Evolutionary conservation across 1,284 basidiomycete genomes (phyloP).

Genomic region (Psilocybe mexicana): DNA sequence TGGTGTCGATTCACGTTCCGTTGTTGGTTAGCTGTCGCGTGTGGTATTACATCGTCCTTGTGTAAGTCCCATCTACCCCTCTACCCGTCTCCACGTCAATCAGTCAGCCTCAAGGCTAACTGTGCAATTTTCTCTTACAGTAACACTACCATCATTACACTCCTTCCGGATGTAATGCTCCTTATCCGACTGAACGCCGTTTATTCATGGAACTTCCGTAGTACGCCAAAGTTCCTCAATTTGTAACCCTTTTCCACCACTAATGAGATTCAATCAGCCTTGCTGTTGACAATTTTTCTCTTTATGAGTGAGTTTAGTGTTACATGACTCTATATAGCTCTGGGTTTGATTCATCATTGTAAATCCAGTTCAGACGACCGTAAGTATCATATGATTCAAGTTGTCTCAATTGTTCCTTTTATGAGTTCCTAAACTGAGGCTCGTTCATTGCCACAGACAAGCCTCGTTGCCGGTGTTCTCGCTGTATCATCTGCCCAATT

Average conservation of each 20-base stretch:
- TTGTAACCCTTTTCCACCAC: background rate
- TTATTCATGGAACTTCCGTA: conserved; percentile 15
- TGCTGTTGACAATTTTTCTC: conserved; percentile 15
- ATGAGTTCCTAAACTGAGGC: background rate
- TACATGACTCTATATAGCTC: background rate
- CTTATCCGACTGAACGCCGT: conserved; percentile 24
- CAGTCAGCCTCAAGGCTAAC: background rate
- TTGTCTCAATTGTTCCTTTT: background rate
- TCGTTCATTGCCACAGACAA: conserved; percentile 11
- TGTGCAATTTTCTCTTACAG: conserved; percentile 11
- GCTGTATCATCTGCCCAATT: conserved; percentile 7
- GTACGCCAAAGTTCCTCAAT: conserved; percentile 3
- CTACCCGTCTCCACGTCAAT: background rate
- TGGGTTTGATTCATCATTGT: background rate
- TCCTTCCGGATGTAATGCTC: conserved; percentile 21
- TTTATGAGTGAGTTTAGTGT: conserved; percentile 16
- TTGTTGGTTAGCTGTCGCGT: conserved; percentile 15
- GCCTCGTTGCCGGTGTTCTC: conserved; percentile 15
- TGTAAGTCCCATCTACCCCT: conserved; percentile 13
- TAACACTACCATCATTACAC: conserved; percentile 16
- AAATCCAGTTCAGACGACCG: conserved; percentile 18
- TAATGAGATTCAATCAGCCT: conserved; percentile 1
- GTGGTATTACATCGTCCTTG: conserved; percentile 22
- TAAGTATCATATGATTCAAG: conserved; percentile 1
- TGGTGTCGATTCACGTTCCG: background rate